Evolutionary conservation across 306 rosid genomes (phyloP).

Genomic region (Cucumis melo): DNA sequence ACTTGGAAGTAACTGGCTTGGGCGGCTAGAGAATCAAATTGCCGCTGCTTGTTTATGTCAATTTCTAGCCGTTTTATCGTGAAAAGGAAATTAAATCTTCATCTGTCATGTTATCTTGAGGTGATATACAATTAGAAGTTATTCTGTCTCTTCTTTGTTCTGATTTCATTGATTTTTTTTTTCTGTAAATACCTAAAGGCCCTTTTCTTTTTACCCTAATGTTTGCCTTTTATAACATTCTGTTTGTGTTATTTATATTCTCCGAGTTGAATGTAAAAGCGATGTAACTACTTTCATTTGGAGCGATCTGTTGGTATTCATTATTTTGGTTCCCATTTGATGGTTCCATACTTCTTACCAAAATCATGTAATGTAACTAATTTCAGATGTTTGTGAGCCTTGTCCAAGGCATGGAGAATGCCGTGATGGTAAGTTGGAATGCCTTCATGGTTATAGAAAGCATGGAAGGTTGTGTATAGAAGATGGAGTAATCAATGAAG

Average conservation of each 20-base stretch:
- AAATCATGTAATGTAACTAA: not conserved
- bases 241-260: not conserved
- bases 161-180: not conserved
- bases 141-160: not conserved
- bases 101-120: not conserved
- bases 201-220: not conserved
- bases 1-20: not conserved
- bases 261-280: not conserved
- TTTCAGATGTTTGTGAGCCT: conserved; percentile 65
- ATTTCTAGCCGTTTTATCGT: not conserved
- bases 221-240: not conserved
- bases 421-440: conserved; percentile 45
- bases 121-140: not conserved
- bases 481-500: conserved; percentile 59
- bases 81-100: not conserved
- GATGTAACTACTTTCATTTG: not conserved
- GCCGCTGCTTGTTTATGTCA: not conserved
- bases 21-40: not conserved
- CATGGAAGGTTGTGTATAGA: conserved; percentile 56
- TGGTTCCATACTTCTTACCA: not conserved
- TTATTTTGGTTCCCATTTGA: not conserved
- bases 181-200: not conserved
- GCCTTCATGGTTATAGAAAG: conserved; percentile 50
- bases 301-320: not conserved
- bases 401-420: conserved; percentile 80